Evolutionary conservation across 768 basidiomycete species (phyloP), one percentile per base, ranked within the genome.

Genomic region (Mycena haematopus): DNA sequence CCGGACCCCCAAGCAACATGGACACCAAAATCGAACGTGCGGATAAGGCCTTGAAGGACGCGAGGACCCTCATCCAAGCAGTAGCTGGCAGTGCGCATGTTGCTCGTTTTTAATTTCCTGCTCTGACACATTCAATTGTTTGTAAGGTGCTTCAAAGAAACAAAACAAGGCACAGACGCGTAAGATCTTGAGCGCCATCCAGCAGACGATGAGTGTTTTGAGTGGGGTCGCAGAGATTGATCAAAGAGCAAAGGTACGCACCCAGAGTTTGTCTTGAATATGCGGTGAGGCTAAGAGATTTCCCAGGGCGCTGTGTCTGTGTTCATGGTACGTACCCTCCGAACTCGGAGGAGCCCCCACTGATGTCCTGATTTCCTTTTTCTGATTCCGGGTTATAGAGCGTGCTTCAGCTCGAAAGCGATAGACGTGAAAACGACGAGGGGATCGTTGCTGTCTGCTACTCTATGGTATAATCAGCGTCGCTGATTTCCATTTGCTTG

Each of bases 361-460:
- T n/a, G n/a, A n/a, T n/a, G 40, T 42, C 7, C 40, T 42, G 40
- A 42, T 42, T 42, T n/a, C n/a, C 6, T 42, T 42, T 36, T n/a
- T n/a, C n/a, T n/a, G n/a, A n/a, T n/a, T n/a, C n/a, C n/a, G n/a
- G n/a, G n/a, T n/a, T 17, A 29, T 45, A 60, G 60, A 33, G 53
- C 21, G 46, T 62, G 14, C 36, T 62, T 24, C 54, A 56, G 31
- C 47, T 62, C n/a, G 60, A 62, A 42, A 45, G 51, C 19, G 42
- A 55, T 21, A 6, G 54, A 14, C 24, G 54, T 2, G 49, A 56
- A 11, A 62, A 62, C 13, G 55, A 62, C 2, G 55, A 56, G 3
- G 40, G 50, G n/a, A 62, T 62, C 25, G 61, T 62, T 10, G 61
- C 61, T 29, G 61, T 62, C 0, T 62, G 61, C 35, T 62, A 62